Conservation (phyloP, 371 early-diverging fungal genomes). For the Apophysomyces sp. region DNA sequence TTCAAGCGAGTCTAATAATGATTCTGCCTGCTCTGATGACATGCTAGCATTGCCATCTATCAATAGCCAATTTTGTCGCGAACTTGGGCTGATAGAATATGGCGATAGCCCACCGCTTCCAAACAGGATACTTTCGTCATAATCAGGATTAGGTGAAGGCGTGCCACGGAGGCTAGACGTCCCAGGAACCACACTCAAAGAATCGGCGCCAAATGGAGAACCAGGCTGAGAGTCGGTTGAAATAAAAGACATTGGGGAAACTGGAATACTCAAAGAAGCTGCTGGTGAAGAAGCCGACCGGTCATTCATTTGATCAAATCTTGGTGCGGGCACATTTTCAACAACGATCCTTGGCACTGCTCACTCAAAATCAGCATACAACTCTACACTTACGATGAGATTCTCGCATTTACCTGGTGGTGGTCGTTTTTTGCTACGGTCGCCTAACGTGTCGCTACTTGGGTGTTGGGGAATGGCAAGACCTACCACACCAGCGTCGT, state of each 20-base stretch:
- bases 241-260: constrained; percentile 35
- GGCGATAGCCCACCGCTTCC: constrained; percentile 12
- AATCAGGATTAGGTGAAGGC: constrained; percentile 19
- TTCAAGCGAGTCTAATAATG: constrained; percentile 31
- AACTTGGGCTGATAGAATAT: constrained; percentile 9
- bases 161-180: constrained; percentile 19
- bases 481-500: constrained; percentile 3
- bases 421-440: constrained; percentile 3
- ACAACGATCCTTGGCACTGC: constrained; percentile 41
- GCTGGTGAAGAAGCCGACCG: constrained; percentile 11
- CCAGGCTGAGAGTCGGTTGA: constrained; percentile 25
- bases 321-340: constrained; percentile 15
- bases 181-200: constrained; percentile 19
- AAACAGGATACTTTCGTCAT: constrained; percentile 15
- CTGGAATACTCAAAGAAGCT: constrained; percentile 12
- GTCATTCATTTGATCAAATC: not conserved
- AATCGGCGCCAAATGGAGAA: constrained; percentile 12
- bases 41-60: constrained; percentile 37
- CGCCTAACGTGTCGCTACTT: not conserved
- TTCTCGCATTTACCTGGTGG: constrained; percentile 16
- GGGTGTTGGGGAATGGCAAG: not conserved
- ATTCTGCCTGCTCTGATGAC: constrained; percentile 33
- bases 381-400: not conserved
- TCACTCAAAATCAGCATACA: not conserved
- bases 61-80: constrained; percentile 26